Evolutionary conservation across 768 basidiomycete species (phyloP), one percentile per base, ranked within the genome.

Genomic region (Calocera viscosa): DNA sequence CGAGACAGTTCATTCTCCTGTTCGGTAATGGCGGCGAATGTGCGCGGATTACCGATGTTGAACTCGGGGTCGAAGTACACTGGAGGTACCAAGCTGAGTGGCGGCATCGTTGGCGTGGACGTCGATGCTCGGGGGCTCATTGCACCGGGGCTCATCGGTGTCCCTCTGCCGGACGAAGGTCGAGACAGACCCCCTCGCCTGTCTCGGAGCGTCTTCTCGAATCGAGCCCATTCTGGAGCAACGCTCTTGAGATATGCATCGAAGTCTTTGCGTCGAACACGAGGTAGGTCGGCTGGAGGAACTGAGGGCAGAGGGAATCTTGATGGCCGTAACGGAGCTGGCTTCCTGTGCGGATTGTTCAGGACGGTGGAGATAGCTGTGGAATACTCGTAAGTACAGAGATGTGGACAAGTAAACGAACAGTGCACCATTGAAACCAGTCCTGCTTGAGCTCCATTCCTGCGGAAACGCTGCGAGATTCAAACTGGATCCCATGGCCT

Each of bases 281-380:
- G 88, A 33, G 90, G 89, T 8, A 94, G 82, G 67, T 87, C 85
- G 0, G 88, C 87, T 7, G 87, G 84, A 1, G 83, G 82, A 1
- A 86, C 85, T 35, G 87, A 75, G 1, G 90, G 88, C 19, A 97
- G 78, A 0, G 86, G 76, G 0, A 92, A 89, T 70, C 94, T 90
- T 33, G 76, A 71, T 0, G 92, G 85, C 74, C 95, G 91, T 33
- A 94, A 89, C 14, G 94, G 92, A 7, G 89, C 87, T 63, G 89
- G 87, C 38, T 81, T 83, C 76, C 87, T 89, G 72, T 88, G 86
- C 0, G 94, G 94, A 72, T 89, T 93, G 72, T 94, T 94, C 64
- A 96, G 83, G 30, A 96, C 90, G 19, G 91, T 94, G 10, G 94
- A 94, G 70, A 96, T 94, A 40, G 93, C 94, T 96, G 11, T 34